These are phyloP conservation scores for Melampsora americana DNA, from an alignment of 1,284 basidiomycete species.

Conservation along the genomic window DNA sequence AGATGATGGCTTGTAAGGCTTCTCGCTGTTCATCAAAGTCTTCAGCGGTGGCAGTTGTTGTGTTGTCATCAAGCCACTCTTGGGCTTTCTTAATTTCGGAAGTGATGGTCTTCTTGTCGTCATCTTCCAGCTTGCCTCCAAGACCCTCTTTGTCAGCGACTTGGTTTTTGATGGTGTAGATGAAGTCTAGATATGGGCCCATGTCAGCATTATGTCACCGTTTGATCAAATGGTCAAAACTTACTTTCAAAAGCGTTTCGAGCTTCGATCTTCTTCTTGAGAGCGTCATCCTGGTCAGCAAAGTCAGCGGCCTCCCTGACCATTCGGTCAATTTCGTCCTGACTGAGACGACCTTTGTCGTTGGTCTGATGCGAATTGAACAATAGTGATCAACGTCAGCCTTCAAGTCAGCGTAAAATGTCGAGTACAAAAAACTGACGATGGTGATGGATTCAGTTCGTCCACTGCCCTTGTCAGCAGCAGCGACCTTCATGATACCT, in stretches of 20 bases:
- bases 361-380: constrained; percentile 24
- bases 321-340: constrained; percentile 62
- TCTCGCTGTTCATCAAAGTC: constrained; percentile 74
- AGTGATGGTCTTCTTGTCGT: constrained; percentile 84
- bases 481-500: constrained; percentile 83
- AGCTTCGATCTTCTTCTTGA: constrained; percentile 82
- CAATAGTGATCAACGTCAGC: constrained; percentile 60
- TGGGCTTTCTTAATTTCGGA: constrained; percentile 79
- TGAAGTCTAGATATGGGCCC: constrained; percentile 19
- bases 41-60: constrained; percentile 71
- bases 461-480: constrained; percentile 87
- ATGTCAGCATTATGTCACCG: not conserved
- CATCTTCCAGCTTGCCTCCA: constrained; percentile 77
- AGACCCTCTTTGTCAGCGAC: constrained; percentile 81
- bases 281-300: constrained; percentile 71
- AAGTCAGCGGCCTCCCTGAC: constrained; percentile 82
- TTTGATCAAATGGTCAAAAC: constrained; percentile 47
- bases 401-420: constrained; percentile 55
- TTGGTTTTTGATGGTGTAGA: constrained; percentile 79
- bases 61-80: constrained; percentile 84
- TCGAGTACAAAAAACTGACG: constrained; percentile 61
- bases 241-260: constrained; percentile 60
- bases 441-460: constrained; percentile 84
- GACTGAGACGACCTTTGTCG: constrained; percentile 43
- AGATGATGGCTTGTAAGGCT: constrained; percentile 70